Percentiles rank a stretch among this genome's conserved stretches.
These are phyloP conservation scores for Trichosphaerium sp. DNA, from an alignment of 78 protist species.

Conservation along the genomic window DNA sequence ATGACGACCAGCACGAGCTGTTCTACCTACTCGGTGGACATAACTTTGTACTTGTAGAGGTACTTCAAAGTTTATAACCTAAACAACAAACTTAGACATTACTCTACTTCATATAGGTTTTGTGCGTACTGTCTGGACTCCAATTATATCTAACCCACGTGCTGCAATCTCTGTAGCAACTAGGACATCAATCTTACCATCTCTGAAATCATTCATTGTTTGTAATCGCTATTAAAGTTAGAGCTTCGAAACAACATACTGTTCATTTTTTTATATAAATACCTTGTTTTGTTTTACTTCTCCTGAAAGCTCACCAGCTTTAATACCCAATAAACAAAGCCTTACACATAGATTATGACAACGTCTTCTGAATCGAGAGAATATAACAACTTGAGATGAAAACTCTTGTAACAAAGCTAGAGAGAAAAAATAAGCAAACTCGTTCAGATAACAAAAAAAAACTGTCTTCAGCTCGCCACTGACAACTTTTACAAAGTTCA, in stretches of 20 bases:
- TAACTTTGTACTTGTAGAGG: no score
- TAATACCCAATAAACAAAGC: slow-evolving; percentile 51
- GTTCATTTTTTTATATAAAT: background rate
- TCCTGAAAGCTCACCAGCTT: slow-evolving; percentile 67
- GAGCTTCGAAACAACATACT: background rate
- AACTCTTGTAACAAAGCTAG: background rate
- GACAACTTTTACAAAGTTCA: no score
- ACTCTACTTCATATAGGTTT: no score
- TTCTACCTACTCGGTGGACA: no score
- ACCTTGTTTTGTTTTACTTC: slow-evolving; percentile 26
- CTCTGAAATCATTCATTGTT: slow-evolving; percentile 47
- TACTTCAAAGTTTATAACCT: no score
- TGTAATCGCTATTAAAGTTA: slow-evolving; percentile 35
- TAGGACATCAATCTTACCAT: slow-evolving; percentile 38
- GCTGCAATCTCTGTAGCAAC: slow-evolving; percentile 89
- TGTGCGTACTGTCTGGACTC: slow-evolving; percentile 50
- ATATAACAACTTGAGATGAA: no score
- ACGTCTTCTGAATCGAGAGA: slow-evolving; percentile 18
- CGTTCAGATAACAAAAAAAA: no score
- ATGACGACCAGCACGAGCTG: no score
- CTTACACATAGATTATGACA: slow-evolving; percentile 40
- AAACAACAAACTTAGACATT: no score
- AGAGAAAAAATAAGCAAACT: background rate
- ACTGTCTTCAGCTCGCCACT: no score
- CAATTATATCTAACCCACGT: slow-evolving; percentile 83